A percentile compares a stretch with the other conserved stretches of the same genome.
phyloP scores from a whole-genome alignment of 164 flowering plant genomes.

The Houttuynia cordata region DNA sequence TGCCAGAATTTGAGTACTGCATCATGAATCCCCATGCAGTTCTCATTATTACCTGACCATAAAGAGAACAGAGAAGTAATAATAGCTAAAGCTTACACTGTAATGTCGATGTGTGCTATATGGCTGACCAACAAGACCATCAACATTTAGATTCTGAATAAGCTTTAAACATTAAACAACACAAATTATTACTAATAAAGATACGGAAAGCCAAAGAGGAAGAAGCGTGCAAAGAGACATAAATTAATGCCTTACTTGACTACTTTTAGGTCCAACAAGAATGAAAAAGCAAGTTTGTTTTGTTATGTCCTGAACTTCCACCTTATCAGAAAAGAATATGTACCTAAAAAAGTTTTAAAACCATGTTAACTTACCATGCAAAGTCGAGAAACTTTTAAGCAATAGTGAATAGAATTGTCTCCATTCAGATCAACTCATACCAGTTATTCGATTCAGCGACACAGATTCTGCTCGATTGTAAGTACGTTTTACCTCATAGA shows the following conservation, averaged over 20 bases:
- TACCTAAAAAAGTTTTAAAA: conserved; percentile 31
- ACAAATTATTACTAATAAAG: not conserved
- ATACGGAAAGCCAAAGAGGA: not conserved
- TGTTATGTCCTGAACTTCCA: conserved; percentile 69
- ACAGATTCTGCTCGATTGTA: too few relatives aligned
- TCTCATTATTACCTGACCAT: too few relatives aligned
- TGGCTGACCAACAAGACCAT: conserved; percentile 63
- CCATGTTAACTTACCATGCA: too few relatives aligned
- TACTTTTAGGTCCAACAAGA: conserved; percentile 70
- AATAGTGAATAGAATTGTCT: too few relatives aligned
- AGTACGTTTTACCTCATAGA: too few relatives aligned
- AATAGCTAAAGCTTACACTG: conserved; percentile 31
- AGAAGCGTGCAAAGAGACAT: not conserved
- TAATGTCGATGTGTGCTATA: conserved; percentile 74
- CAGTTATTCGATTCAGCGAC: too few relatives aligned
- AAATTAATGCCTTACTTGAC: conserved; percentile 33
- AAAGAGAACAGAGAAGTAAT: too few relatives aligned
- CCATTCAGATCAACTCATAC: too few relatives aligned
- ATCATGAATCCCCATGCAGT: too few relatives aligned
- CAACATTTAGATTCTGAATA: conserved; percentile 55
- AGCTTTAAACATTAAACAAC: conserved; percentile 28
- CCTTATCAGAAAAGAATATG: conserved; percentile 78
- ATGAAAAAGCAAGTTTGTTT: conserved; percentile 53
- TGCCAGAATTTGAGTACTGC: too few relatives aligned
- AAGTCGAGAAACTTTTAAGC: too few relatives aligned